Evolutionary conservation across 148 eudicot species (phyloP).

Genomic region (Heliamphora exappendiculata): DNA sequence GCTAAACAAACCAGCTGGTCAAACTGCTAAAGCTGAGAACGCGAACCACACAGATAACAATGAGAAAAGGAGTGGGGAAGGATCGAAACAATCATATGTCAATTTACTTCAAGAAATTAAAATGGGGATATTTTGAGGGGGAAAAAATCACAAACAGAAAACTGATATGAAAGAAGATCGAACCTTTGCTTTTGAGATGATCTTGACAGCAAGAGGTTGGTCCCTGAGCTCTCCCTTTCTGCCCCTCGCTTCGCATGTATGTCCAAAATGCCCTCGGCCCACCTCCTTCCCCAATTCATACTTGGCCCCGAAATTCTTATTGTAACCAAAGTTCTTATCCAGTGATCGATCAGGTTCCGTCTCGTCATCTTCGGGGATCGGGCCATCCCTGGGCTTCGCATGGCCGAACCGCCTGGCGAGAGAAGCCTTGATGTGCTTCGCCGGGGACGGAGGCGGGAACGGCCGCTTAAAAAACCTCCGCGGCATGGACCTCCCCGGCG

Average conservation of each 20-base stretch:
- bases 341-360: conserved; percentile 19
- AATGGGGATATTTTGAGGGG: neutral
- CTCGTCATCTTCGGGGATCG: conserved; percentile 42
- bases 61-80: neutral
- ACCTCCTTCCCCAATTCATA: conserved; percentile 62
- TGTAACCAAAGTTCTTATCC: conserved; percentile 60
- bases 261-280: conserved; percentile 71
- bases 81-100: no score
- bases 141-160: neutral
- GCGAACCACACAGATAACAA: no score
- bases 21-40: neutral
- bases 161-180: neutral
- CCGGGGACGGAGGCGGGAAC: conserved; percentile 70
- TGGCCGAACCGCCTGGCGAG: conserved; percentile 46
- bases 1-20: neutral
- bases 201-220: conserved; percentile 58
- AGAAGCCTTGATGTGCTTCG: conserved; percentile 67
- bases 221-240: conserved; percentile 46
- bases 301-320: conserved; percentile 49
- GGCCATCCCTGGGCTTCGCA: conserved; percentile 35
- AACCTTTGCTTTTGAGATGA: conserved; percentile 67
- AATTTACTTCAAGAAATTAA: neutral
- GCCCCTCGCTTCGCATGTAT: conserved; percentile 52
- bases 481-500: conserved; percentile 71
- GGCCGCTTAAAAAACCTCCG: conserved; percentile 48